Base-by-base conservation (phyloP, 1,139 yeast genomes). In the Spencermartinsiella ligniputridi region DNA sequence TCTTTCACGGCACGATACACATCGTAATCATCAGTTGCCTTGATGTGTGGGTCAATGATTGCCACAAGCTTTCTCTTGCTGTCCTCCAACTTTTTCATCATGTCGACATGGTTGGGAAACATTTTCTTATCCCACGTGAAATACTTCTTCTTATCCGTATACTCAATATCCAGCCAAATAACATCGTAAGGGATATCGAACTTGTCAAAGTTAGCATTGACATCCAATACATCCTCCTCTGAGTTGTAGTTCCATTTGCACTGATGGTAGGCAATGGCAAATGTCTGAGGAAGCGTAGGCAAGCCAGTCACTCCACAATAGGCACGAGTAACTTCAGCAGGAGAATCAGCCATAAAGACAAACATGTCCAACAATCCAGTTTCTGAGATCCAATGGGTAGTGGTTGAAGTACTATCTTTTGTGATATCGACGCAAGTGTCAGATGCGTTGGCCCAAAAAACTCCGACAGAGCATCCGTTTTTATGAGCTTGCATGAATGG, bases 221-320 rank as follows among this genome's bases (percentile, higher is more conserved):
- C 81, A 5, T 74, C 78, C 34, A 86, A 64, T 1, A 90, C 90
- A 63, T 90, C 97, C 11, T 72, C 71, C 58, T 84, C 88, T 53
- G 84, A 88, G 56, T 86, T 85, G 66, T 90, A 90, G 64, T 90
- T 90, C 97, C 97, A 90, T 56, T 97, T 74, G 61, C 96, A 89
- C 63, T 89, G 96, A 59, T 90, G 97, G 58, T 90, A 85, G 0
- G 95, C 97, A 21, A 88, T 64, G 0, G 95, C 71, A 54, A 88
- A 83, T 34, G 83, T 54, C 49, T 79, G 84, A 16, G 97, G 97
- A n/a, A 90, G 67, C 13, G 69, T 65, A 0, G 87, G 72, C 48
- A 68, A 75, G 1, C 97, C 97, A 0, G 94, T 81, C 12, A 89
- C 63, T 3, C 65, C 57, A 1, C 88, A 82, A 60, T 83, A 89